Percentiles rank a stretch among this genome's conserved stretches.
Evolutionary conservation across 495 filamentous ascomycete species (phyloP).

Genomic region (Penicillium salamii): DNA sequence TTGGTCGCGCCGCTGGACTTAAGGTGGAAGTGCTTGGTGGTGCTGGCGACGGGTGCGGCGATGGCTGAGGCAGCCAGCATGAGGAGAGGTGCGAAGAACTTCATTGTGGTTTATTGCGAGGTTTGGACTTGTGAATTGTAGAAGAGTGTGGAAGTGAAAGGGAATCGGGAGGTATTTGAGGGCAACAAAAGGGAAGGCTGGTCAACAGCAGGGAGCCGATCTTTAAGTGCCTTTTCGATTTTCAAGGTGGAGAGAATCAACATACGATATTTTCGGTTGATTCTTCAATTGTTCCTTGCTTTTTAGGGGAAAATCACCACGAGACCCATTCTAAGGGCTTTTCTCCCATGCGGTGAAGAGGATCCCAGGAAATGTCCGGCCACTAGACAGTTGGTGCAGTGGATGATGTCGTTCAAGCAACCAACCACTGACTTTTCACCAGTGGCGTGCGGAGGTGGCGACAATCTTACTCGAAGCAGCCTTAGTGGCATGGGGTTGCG

Average conservation of each 20-base stretch:
- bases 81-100: slow-evolving; percentile 31
- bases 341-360: neutral
- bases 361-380: neutral
- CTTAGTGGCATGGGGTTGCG: slow-evolving; percentile 2
- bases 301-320: neutral
- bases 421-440: neutral
- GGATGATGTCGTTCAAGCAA: slow-evolving; percentile 2
- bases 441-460: slow-evolving; percentile 4
- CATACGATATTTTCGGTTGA: neutral
- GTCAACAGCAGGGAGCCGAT: neutral
- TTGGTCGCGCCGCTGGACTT: slow-evolving; percentile 37
- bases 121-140: neutral
- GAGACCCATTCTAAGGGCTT: neutral
- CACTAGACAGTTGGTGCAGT: neutral
- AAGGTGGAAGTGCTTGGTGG: slow-evolving; percentile 36
- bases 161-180: too few relatives aligned
- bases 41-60: slow-evolving; percentile 19
- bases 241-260: slow-evolving; percentile 6
- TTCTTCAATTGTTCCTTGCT: neutral
- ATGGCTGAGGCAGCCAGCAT: slow-evolving; percentile 26
- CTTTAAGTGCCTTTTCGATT: neutral
- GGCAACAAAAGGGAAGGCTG: neutral
- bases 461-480: slow-evolving; percentile 15
- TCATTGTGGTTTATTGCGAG: slow-evolving; percentile 20
- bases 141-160: neutral